These are phyloP conservation scores for Cadophora sp. DNA, from an alignment of 2,329 filamentous ascomycete genomes.

Conservation along the genomic window DNA sequence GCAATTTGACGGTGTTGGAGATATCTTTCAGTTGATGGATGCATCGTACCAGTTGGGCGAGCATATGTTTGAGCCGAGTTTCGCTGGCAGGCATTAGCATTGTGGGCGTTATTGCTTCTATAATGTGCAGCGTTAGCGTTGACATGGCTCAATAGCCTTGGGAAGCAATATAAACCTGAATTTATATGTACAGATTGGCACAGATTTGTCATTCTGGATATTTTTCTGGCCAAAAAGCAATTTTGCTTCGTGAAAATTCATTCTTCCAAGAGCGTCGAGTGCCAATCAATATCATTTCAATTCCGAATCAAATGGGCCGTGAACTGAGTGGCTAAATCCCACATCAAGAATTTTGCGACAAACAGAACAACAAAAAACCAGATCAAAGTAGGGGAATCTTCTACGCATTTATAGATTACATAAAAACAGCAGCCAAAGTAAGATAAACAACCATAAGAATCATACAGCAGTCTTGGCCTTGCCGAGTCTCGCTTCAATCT, in stretches of 20 bases:
- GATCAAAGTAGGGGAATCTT: too few species aligned
- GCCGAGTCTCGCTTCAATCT: constrained; percentile 30
- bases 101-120: not conserved
- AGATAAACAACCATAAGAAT: not conserved
- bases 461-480: constrained; percentile 8
- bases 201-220: too few species aligned
- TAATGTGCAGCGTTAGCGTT: not conserved
- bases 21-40: constrained; percentile 36
- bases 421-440: not conserved
- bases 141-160: too few species aligned
- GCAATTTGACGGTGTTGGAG: constrained; percentile 12
- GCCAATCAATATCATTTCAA: too few species aligned
- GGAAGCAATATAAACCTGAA: too few species aligned
- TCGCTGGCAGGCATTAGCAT: not conserved
- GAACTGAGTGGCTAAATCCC: too few species aligned
- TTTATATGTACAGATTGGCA: too few species aligned
- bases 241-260: too few species aligned
- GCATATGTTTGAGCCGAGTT: constrained; percentile 19
- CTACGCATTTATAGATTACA: not conserved
- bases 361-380: not conserved
- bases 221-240: too few species aligned
- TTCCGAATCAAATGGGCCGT: too few species aligned
- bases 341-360: not conserved
- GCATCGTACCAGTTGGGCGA: constrained; percentile 31
- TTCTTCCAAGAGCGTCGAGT: too few species aligned